phyloP scores from a whole-genome alignment of 2,329 filamentous ascomycete species.

The Diaporthe humulicola region DNA sequence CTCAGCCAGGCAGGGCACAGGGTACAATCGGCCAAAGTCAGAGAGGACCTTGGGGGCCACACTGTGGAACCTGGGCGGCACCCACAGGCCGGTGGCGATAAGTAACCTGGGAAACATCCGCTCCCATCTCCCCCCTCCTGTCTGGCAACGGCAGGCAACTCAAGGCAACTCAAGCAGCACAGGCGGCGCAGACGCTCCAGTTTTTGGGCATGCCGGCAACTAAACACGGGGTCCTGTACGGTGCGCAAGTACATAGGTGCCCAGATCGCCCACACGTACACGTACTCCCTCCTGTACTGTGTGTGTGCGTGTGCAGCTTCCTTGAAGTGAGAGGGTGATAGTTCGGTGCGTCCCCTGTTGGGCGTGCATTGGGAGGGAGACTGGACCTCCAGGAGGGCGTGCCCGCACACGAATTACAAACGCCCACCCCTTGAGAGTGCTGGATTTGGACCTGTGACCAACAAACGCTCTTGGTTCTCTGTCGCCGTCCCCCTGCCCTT shows the following conservation, averaged over 20 bases:
- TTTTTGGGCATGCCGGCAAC: conserved; percentile 37
- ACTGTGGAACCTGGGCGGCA: conserved; percentile 13
- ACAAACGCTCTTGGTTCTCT: not conserved
- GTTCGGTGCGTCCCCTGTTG: not conserved
- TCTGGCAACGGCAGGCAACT: conserved; percentile 34
- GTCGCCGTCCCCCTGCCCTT: not conserved
- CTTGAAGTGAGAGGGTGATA: not conserved
- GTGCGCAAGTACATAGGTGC: not conserved
- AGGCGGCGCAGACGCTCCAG: conserved; percentile 29
- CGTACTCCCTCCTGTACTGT: conserved; percentile 1
- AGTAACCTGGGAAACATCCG: not conserved
- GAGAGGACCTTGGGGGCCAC: conserved; percentile 2
- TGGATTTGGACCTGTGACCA: conserved; percentile 1
- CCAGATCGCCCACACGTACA: not conserved
- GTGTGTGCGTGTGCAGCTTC: not conserved
- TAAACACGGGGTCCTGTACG: conserved; percentile 7
- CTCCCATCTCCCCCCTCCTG: not conserved
- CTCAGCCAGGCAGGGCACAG: not conserved
- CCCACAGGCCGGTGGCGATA: conserved; percentile 24
- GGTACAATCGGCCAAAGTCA: not conserved
- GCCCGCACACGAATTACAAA: not conserved
- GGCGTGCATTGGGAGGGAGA: not conserved
- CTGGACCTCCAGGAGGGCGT: not conserved
- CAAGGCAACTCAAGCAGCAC: conserved; percentile 1
- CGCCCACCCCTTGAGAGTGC: not conserved